phyloP scores from a whole-genome alignment of 768 basidiomycete species.

The Russula sp. region DNA sequence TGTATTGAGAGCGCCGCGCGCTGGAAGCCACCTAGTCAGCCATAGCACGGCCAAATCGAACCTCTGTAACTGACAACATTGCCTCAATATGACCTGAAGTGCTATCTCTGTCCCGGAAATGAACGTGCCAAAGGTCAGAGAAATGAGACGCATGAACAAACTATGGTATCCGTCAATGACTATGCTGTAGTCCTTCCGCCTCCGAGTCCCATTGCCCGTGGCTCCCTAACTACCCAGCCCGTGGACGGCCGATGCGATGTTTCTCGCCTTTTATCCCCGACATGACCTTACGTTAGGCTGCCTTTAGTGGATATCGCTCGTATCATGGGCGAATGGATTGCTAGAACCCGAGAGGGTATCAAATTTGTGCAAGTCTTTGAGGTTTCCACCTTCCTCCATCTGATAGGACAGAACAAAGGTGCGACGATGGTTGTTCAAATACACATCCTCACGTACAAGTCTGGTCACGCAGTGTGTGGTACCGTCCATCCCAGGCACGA shows the following conservation, averaged over 20 bases:
- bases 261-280: conserved; percentile 76
- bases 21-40: too few relatives aligned
- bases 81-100: too few relatives aligned
- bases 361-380: conserved; percentile 89
- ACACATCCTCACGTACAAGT: conserved; percentile 93
- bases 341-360: conserved; percentile 61
- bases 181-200: too few relatives aligned
- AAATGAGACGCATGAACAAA: too few relatives aligned
- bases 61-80: too few relatives aligned
- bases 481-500: conserved; percentile 66
- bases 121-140: too few relatives aligned
- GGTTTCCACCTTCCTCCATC: conserved; percentile 42
- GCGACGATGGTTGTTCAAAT: conserved; percentile 92
- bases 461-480: conserved; percentile 73
- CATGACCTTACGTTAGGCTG: conserved; percentile 81
- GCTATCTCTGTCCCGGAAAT: too few relatives aligned
- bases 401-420: conserved; percentile 41
- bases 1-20: too few relatives aligned
- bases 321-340: conserved; percentile 73
- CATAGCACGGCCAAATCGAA: too few relatives aligned
- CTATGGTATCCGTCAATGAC: too few relatives aligned
- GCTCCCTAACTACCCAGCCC: conserved; percentile 54
- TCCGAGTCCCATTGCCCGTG: conserved; percentile 55
- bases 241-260: conserved; percentile 82
- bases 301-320: conserved; percentile 51